Base-by-base conservation (phyloP, 768 basidiomycete species). In the Paxillus rubicundulus region DNA sequence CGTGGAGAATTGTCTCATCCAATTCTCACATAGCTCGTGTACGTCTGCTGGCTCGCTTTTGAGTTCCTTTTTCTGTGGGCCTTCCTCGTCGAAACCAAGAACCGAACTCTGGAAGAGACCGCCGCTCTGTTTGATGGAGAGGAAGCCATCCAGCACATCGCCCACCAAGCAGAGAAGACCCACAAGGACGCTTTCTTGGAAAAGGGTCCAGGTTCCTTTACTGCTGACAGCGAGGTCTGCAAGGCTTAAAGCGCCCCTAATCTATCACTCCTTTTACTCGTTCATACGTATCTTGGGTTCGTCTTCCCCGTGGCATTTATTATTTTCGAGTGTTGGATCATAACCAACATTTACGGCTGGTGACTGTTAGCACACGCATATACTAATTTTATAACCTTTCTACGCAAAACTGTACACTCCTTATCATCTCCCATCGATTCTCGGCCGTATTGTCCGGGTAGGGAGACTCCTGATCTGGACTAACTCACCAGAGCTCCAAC, bases 61-160 rank as follows among this genome's bases (percentile, higher is more conserved):
- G 87, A 91, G 72, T 68, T 76, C 50, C 73, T 80, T 43, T 89
- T 82, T 74, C 64, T 81, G 62, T 89, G 77, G 73, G 72, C 84
- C 74, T 88, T 77, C 69, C 65, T 87, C 63, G 66, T 87, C 50
- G 86, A 90, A 76, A 88, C 87, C 53, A 86, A 81, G 74, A 77
- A 79, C 67, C 81, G 79, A 54, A 82, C 87, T 16, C 77, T 91
- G 57, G 88, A 91, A 67, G 89, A 91, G 74, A 89, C 88, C n/a
- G 85, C 87, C 9, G 85, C 78, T 33, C 66, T 91, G 47, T 91
- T 91, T 74, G 88, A 91, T 59, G 87, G 86, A 37, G 80, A 83
- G 10, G 79, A 81, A 1, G 80, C 74, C 20, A 63, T 77, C 27
- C 60, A 69, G 9, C 60, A 56, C 47, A 72, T 79, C n/a, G 36